Evolutionary conservation across 768 basidiomycete species (phyloP).

Genomic region (Tephrocybe sp.): DNA sequence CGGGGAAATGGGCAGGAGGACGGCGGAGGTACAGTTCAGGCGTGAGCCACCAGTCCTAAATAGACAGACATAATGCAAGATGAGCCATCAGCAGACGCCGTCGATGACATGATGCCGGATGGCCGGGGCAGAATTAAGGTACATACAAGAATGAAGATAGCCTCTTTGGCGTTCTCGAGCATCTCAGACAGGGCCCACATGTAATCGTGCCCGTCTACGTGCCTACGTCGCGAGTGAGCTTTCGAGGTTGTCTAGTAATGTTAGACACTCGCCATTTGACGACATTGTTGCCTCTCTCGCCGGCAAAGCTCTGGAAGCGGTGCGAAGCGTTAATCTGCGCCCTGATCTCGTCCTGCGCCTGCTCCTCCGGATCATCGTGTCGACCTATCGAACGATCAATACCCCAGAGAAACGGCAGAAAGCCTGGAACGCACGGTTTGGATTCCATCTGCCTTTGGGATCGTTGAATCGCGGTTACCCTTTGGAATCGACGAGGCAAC

Average conservation of each 20-base stretch:
- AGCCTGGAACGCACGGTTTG: constrained; percentile 41
- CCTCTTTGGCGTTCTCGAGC: constrained; percentile 78
- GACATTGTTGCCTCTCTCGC: constrained; percentile 62
- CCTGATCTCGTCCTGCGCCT: constrained; percentile 63
- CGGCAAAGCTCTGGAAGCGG: constrained; percentile 85
- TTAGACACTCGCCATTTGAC: constrained; percentile 70
- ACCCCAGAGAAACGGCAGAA: too few relatives aligned
- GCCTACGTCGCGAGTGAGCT: constrained; percentile 42
- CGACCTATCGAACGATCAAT: constrained; percentile 38
- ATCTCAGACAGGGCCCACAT: constrained; percentile 94
- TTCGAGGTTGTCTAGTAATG: neutral
- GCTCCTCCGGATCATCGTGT: constrained; percentile 34
- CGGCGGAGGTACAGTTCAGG: constrained; percentile 95
- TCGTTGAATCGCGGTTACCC: neutral
- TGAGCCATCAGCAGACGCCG: neutral
- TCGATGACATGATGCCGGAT: neutral
- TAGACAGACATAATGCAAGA: neutral
- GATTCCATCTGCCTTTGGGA: constrained; percentile 38
- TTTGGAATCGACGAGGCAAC: neutral
- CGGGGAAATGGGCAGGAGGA: constrained; percentile 79
- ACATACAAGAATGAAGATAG: constrained; percentile 82
- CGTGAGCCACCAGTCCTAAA: constrained; percentile 95
- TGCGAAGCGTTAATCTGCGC: constrained; percentile 76
- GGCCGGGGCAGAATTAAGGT: too few relatives aligned
- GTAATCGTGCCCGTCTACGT: constrained; percentile 95